A percentile compares a stretch with the other conserved stretches of the same genome.
These are phyloP conservation scores for Ehretia macrophylla DNA, from an alignment of 257 asterid species.

Conservation along the genomic window DNA sequence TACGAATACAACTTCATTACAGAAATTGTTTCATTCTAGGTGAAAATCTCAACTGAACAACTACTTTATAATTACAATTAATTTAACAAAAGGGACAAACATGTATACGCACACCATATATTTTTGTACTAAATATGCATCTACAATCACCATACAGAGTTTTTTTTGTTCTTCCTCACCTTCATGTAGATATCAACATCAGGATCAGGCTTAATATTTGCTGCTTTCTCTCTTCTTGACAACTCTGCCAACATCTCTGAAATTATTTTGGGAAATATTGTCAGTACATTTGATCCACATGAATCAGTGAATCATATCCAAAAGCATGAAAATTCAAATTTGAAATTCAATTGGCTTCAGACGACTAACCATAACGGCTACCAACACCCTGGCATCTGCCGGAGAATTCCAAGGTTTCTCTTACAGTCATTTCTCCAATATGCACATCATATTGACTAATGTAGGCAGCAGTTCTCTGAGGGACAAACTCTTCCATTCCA, in stretches of 20 bases:
- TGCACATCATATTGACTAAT: conserved; percentile 88
- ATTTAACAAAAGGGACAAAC: not conserved
- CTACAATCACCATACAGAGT: not conserved
- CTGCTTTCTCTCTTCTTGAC: conserved; percentile 85
- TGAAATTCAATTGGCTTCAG: not conserved
- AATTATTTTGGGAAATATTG: conserved; percentile 7
- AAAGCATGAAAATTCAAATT: not conserved
- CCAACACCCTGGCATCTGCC: conserved; percentile 98
- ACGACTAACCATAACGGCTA: conserved; percentile 60
- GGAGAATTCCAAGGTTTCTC: conserved; percentile 87
- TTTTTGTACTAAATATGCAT: not conserved
- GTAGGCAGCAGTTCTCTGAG: conserved; percentile 83
- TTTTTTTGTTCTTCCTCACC: conserved; percentile 29
- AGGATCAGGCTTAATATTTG: conserved; percentile 79
- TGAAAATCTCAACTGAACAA: no score
- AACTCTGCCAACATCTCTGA: conserved; percentile 72
- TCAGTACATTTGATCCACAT: not conserved
- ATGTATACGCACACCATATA: not conserved
- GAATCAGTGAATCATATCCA: not conserved
- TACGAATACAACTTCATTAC: no score
- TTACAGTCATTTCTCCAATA: conserved; percentile 77
- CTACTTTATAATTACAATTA: no score
- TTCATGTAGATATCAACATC: conserved; percentile 86
- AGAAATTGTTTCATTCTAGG: no score
- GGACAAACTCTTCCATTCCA: conserved; percentile 70